A percentile compares a stretch with the other conserved stretches of the same genome.
Evolutionary conservation across 768 basidiomycete species (phyloP).

Genomic region (Tulasnella sp.): DNA sequence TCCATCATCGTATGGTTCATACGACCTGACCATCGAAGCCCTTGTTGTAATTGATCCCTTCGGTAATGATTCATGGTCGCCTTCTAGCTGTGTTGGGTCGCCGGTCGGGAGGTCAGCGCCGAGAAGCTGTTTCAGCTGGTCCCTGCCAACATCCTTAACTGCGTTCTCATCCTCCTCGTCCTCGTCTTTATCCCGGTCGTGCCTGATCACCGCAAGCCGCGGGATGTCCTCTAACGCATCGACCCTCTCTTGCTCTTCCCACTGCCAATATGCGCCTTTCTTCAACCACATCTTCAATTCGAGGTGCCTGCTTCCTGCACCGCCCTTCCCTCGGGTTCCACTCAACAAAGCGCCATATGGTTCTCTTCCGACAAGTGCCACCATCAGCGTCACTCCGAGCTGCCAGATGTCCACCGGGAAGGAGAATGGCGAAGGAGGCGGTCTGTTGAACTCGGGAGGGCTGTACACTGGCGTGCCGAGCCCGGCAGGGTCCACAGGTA

Average conservation of each 20-base stretch:
- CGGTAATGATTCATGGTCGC: not conserved
- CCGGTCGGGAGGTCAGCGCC: not conserved
- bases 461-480: slow-evolving; percentile 34
- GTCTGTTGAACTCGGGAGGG: slow-evolving; percentile 31
- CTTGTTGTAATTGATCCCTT: no score
- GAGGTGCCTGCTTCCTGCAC: slow-evolving; percentile 18
- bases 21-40: not conserved
- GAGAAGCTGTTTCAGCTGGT: slow-evolving; percentile 5
- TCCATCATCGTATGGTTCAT: slow-evolving; percentile 7
- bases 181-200: no score
- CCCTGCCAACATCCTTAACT: not conserved
- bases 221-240: slow-evolving; percentile 19
- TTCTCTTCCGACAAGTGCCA: slow-evolving; percentile 30
- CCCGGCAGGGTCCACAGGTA: slow-evolving; percentile 29
- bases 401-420: slow-evolving; percentile 34
- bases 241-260: slow-evolving; percentile 28
- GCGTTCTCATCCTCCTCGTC: slow-evolving; percentile 7
- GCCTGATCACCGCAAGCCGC: no score
- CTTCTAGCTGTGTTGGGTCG: not conserved
- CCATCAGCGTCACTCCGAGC: slow-evolving; percentile 33
- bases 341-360: slow-evolving; percentile 28
- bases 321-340: not conserved
- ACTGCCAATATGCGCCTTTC: slow-evolving; percentile 30
- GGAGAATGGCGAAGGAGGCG: slow-evolving; percentile 27
- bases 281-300: slow-evolving; percentile 32